Base-by-base conservation (phyloP, 1,139 yeast genomes). In the Arxiozyma slooffiae region DNA sequence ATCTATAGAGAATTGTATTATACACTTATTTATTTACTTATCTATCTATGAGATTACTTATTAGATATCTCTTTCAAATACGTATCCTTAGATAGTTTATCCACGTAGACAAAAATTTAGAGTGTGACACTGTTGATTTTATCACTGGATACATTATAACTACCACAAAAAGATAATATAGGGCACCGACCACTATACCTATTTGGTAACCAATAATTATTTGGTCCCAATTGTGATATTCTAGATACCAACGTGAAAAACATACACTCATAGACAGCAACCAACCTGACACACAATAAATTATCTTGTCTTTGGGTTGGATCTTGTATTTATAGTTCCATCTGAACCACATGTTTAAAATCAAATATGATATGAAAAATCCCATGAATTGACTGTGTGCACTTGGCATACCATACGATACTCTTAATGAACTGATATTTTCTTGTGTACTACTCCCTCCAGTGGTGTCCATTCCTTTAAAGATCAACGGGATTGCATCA, bases 371-470 rank as follows among this genome's bases (percentile, higher is more conserved):
- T 17, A 83, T 78, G 60, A 85, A 82, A 67, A 82, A 92, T 1
- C 95, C 94, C 89, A 89, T 85, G 68, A 90, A 92, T 68, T 92
- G 98, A 0, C 96, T 81, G 67, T 92, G 98, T 1, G 97, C 96
- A 51, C 92, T 82, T 0, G 98, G 98, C 97, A 92, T 90, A 0
- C 98, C 98, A 66, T 69, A 67, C 55, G 41, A 38, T 6, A 30
- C 36, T 14, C 36, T 30, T 44, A 44, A 14, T 24, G 22, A 38
- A 24, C 26, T 37, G 16, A 20, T 20, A 18, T 23, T 44, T 14
- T 76, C 67, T 55, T 77, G 71, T 56, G 74, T 51, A 56, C 81
- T 72, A 61, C 76, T 38, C 73, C 74, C 59, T 80, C 80, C 60
- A 9, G 6, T 16, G 18, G 24, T 22, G 24, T 18, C 21, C 1